Base-by-base conservation (phyloP, 2,329 filamentous ascomycete genomes). In the Clarireedia monteithiana region DNA sequence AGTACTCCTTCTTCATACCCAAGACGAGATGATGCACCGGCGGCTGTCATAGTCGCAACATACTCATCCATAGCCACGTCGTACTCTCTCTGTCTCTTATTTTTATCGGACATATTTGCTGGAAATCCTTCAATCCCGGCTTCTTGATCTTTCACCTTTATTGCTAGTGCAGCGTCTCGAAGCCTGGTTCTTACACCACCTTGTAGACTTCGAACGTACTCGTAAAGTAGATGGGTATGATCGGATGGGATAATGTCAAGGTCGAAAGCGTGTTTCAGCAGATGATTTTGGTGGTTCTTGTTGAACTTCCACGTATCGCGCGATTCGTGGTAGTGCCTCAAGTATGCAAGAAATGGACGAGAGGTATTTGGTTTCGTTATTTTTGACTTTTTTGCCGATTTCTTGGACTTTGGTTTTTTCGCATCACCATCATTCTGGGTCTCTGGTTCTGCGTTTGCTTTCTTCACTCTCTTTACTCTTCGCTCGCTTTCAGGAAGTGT, bases 241-340 rank as follows among this genome's bases (percentile, higher is more conserved):
- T 79, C 74, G 15, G 84, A 73, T 0, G 91, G 89, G 45, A 96
- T 81, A 45, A 81, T 80, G 64, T 84, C 81, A 61, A 83, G 73
- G 63, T 88, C 84, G 68, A 95, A 89, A 47, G 88, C 74, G 74
- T 95, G 84, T 70, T 94, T 92, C 68, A 96, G 81, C 12, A 96
- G 77, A 63, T 89, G 83, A 53, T 85, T 89, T 71, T 96, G 91
- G 68, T 90, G 84, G 64, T 90, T 91, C 74, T 96, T 96, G 75
- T 95, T 95, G 76, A 96, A 97, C 71, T 96, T 96, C 92, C 92
- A 97, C 63, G 77, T 77, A 9, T 79, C 75, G 57, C 84, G 84
- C 59, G 84, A 79, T 55, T 79, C 79, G 71, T 88, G 78, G 78
- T 91, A 96, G 68, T 85, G 83, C 48, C 78, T 78, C 46, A 96